Base-by-base conservation (phyloP, 2,329 filamentous ascomycete species). In the Lachnellula willkommii region DNA sequence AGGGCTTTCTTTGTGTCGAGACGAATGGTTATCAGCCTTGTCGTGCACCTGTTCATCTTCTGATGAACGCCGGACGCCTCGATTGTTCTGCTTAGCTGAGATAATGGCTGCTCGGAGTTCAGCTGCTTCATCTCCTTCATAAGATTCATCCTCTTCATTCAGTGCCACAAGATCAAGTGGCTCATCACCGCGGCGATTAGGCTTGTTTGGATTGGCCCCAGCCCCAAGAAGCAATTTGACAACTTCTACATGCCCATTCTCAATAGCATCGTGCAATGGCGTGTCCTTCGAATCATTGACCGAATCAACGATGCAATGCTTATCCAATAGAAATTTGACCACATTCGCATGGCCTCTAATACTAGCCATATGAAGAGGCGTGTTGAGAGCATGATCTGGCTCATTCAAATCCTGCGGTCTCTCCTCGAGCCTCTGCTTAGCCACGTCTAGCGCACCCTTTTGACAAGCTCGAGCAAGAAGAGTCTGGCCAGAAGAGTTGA, bases 311-410 rank as follows among this genome's bases (percentile, higher is more conserved):
- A 89, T 87, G 72, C 92, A 96, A 36, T 90, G 89, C 60, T 90
- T 86, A 8, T 89, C 83, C 59, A 99, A 84, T 40, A 99, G 75
- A 52, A 95, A 87, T 69, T 89, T 85, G 40, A 97, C 94, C 55
- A 97, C 92, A 53, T 94, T 83, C 35, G 86, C 85, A 70, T 87
- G 89, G 6, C 94, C 94, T 67, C 94, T 88, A 56, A 99, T 79
- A 35, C 92, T 85, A 36, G 94, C 93, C 62, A 96, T 94, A 71
- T 99, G 94, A 36, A 99, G 77, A 24, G 94, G 94, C 1, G 93
- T 95, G 67, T 97, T 97, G n/a, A 90, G 90, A 14, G 94, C 94
- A 69, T 96, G 95, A 68, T 99, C 94, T 24, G 89, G 84, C 56
- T 92, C 82, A 64, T 99, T 89, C 53, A 97, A 73, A 71, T 97